A percentile compares a stretch with the other conserved stretches of the same genome.
Evolutionary conservation across 2,329 filamentous ascomycete species (phyloP).

Genomic region (Bipolaris victoriae): DNA sequence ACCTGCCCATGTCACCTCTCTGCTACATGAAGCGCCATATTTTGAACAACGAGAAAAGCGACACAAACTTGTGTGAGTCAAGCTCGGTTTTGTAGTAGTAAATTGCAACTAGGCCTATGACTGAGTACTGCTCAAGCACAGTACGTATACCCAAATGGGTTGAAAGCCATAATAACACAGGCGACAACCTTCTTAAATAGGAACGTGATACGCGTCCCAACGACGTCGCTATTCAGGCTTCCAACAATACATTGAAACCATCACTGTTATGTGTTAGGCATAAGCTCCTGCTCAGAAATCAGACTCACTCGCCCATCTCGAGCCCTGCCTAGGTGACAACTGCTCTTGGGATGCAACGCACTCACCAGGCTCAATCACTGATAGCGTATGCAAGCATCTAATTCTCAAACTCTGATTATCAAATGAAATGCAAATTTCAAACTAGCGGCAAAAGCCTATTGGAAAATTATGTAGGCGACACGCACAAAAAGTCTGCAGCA

Average conservation of each 20-base stretch:
- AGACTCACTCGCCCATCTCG: background rate
- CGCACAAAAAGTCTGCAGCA: slow-evolving; percentile 58
- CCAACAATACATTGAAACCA: background rate
- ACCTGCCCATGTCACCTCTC: no score
- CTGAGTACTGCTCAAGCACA: background rate
- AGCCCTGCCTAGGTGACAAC: no score
- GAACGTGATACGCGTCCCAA: background rate
- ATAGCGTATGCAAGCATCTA: slow-evolving; percentile 44
- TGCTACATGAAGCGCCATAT: background rate
- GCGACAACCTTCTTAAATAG: background rate
- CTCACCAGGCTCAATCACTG: slow-evolving; percentile 50
- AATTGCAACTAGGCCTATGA: background rate
- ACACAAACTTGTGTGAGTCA: background rate
- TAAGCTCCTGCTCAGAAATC: background rate
- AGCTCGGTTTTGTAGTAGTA: background rate
- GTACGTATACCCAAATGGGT: background rate
- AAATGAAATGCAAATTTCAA: slow-evolving; percentile 48
- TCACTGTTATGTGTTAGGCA: background rate
- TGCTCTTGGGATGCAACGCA: background rate
- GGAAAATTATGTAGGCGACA: slow-evolving; percentile 53
- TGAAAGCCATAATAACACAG: background rate
- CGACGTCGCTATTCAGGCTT: background rate
- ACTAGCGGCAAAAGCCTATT: slow-evolving; percentile 52
- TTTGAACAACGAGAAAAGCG: background rate
- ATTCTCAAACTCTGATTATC: slow-evolving; percentile 36